These are phyloP conservation scores for Myxozyma monticola DNA, from an alignment of 805 yeast genomes.

Conservation along the genomic window DNA sequence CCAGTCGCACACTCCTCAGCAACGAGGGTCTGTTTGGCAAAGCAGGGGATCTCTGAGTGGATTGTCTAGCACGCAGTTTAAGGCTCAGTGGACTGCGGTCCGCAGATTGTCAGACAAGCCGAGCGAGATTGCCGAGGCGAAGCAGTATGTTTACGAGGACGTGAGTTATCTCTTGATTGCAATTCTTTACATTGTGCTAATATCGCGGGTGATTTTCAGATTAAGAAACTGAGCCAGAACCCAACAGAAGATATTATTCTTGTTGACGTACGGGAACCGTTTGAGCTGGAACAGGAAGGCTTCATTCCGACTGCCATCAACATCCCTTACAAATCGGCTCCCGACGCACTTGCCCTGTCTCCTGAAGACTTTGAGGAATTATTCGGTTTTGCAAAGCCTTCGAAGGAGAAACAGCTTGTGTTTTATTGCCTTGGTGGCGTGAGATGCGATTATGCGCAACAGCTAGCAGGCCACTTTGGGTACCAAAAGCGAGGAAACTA, in stretches of 20 bases:
- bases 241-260: constrained; percentile 42
- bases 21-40: no score
- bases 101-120: no score
- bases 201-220: constrained; percentile 2
- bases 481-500: constrained; percentile 82
- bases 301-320: constrained; percentile 83
- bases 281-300: constrained; percentile 64
- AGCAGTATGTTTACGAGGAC: constrained; percentile 22
- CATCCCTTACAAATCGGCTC: constrained; percentile 84
- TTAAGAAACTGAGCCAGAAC: constrained; percentile 16
- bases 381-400: constrained; percentile 82
- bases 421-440: constrained; percentile 94
- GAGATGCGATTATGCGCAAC: constrained; percentile 87
- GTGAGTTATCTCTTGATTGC: constrained; percentile 3
- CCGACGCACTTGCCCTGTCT: constrained; percentile 83
- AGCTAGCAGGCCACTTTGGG: constrained; percentile 86
- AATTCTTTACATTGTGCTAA: not conserved
- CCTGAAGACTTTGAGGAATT: constrained; percentile 76
- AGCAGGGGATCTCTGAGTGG: no score
- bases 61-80: no score
- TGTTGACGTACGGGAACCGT: constrained; percentile 92
- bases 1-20: no score
- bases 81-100: no score
- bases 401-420: constrained; percentile 65
- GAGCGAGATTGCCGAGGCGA: not conserved